These are phyloP conservation scores for Eragrostis tef DNA, from an alignment of 202 grass and related monocot species.

Conservation along the genomic window DNA sequence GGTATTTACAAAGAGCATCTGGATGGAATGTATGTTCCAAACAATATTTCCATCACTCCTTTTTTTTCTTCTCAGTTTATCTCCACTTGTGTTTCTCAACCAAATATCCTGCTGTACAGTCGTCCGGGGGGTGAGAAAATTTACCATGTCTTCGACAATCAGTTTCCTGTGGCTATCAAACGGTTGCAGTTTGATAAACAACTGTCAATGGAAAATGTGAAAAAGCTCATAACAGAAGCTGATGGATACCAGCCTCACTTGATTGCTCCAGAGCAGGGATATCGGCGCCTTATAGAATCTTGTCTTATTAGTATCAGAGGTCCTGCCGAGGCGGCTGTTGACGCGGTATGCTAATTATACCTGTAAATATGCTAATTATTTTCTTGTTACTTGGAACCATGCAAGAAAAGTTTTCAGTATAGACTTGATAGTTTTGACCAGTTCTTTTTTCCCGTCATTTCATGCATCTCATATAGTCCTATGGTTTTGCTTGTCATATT, in stretches of 20 bases:
- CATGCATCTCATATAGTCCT: neutral
- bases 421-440: neutral
- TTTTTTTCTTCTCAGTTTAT: neutral
- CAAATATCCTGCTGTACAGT: conserved; percentile 52
- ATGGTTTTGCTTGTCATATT: neutral
- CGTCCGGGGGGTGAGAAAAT: conserved; percentile 94
- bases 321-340: conserved; percentile 96
- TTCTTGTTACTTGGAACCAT: neutral
- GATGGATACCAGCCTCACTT: conserved; percentile 99
- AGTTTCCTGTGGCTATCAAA: conserved; percentile 93
- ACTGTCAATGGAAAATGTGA: conserved; percentile 98
- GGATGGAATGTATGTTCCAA: conserved; percentile 83
- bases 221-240: conserved; percentile 92
- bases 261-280: conserved; percentile 99
- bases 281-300: conserved; percentile 93
- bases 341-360: conserved; percentile 64
- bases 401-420: neutral
- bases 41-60: conserved; percentile 8
- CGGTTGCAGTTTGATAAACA: conserved; percentile 96
- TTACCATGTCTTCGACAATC: conserved; percentile 91
- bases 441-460: neutral
- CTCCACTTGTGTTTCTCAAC: conserved; percentile 8
- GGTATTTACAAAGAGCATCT: conserved; percentile 97
- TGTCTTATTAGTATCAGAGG: conserved; percentile 90
- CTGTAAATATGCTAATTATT: conserved; percentile 21